Base-by-base conservation (phyloP, 345 rosid genomes). In the Melaleuca alternifolia region DNA sequence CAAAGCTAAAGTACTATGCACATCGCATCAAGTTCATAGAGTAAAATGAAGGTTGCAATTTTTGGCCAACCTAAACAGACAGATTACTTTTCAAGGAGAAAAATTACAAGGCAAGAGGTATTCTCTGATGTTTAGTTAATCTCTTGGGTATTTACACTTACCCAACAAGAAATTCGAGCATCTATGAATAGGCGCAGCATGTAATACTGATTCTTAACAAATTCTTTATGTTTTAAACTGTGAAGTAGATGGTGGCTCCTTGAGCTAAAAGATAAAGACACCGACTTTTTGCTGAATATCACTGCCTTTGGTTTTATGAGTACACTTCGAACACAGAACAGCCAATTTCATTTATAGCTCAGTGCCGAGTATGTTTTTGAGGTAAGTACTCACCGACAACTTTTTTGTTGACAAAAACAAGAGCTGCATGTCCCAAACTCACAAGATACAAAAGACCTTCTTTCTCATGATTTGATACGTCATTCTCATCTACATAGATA, bases 381-480 rank as follows among this genome's bases (percentile, higher is more conserved):
- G 33, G 28, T n/a, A 23, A 10, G 41, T 21, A 61, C 87, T 51
- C 65, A 91, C 96, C 94, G 10, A 92, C 85, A 51, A 85, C 87
- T 84, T 46, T 85, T 86, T 91, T 90, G 90, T 94, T 94, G 37
- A 93, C 85, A 89, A 92, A 94, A 86, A 94, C 90, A 59, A 93
- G 92, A 41, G 94, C 96, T 7, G 93, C 95, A 85, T 94, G 96
- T 53, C 96, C 96, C 89, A 92, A 84, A 87, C 96, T 94, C 86
- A 56, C 89, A 85, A 93, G 86, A 51, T 54, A 82, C 85, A 94
- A 50, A 85, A 84, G 14, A 6, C 37, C 54, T 10, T 92, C 92
- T 50, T 85, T 88, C 26, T 59, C 87, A 85, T 85, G 88, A 33
- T 41, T 88, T 44, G 88, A 84, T 54, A 24, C 83, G 33, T 14